Evolutionary conservation across 768 basidiomycete species (phyloP).

Genomic region (Agrocybe chaxingu): DNA sequence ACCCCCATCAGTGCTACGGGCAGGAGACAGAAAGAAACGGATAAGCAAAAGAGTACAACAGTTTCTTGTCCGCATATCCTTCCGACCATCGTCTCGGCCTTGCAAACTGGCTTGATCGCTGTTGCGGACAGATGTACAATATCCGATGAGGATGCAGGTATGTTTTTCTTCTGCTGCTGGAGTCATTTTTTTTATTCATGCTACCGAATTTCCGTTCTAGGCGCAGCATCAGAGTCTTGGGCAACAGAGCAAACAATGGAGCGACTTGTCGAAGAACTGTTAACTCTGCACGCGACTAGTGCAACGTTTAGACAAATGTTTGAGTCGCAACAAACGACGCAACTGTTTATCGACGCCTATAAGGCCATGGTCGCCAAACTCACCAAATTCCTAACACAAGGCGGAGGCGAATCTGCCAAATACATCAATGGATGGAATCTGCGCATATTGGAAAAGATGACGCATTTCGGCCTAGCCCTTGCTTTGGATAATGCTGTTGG

Average conservation of each 20-base stretch:
- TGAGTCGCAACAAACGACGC: conserved; percentile 66
- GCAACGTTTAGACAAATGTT: conserved; percentile 70
- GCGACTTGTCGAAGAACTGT: conserved; percentile 62
- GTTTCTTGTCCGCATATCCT: conserved; percentile 69
- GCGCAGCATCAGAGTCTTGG: conserved; percentile 22
- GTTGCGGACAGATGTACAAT: conserved; percentile 35
- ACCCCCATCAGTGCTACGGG: conserved; percentile 17
- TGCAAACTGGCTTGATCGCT: conserved; percentile 52
- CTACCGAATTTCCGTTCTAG: conserved; percentile 9
- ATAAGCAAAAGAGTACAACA: conserved; percentile 20
- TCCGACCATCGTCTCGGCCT: conserved; percentile 65
- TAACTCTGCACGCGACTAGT: conserved; percentile 63
- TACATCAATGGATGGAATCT: conserved; percentile 40
- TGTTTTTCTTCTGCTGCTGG: neutral
- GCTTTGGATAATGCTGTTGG: conserved; percentile 62
- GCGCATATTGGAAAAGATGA: conserved; percentile 68
- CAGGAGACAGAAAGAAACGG: conserved; percentile 16
- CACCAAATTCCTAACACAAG: conserved; percentile 8
- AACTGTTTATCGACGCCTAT: conserved; percentile 64
- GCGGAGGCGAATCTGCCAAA: conserved; percentile 3
- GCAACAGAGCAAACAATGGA: conserved; percentile 45
- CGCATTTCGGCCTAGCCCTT: conserved; percentile 65
- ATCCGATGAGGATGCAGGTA: conserved; percentile 28
- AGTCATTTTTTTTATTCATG: neutral
- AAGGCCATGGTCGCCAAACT: conserved; percentile 50